phyloP scores from a whole-genome alignment of 225 moss, liverwort and hornwort genomes.

The Pseudisothecium myosuroides region DNA sequence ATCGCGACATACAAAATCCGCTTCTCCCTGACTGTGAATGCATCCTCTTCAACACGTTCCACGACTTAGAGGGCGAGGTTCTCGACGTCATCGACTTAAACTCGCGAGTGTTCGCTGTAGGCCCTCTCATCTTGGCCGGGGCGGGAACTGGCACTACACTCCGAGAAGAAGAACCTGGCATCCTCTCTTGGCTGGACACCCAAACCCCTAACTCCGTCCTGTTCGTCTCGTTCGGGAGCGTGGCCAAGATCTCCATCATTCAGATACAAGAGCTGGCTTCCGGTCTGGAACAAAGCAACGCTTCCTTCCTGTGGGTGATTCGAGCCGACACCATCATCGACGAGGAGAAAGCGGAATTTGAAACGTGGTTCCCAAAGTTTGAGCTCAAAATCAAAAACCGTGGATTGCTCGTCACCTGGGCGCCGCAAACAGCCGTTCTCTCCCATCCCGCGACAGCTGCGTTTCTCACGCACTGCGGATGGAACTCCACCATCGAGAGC shows the following conservation, averaged over 20 bases:
- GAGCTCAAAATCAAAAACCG: not conserved
- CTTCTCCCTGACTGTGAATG: conserved; percentile 1
- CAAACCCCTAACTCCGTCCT: not conserved
- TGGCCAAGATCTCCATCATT: not conserved
- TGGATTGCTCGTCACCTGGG: conserved; percentile 3
- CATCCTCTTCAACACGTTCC: conserved; percentile 17
- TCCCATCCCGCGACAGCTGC: conserved; percentile 11
- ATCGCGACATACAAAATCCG: not conserved
- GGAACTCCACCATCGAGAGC: conserved; percentile 24
- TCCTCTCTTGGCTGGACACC: conserved; percentile 11
- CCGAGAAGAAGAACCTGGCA: not conserved
- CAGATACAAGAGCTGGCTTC: conserved; percentile 17
- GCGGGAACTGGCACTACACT: not conserved
- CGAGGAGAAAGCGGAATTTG: not conserved
- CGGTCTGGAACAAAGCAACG: conserved; percentile 11
- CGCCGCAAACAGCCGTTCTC: not conserved
- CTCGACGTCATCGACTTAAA: conserved; percentile 3
- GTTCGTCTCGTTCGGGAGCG: conserved; percentile 15
- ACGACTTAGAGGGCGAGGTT: conserved; percentile 9
- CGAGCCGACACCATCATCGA: not conserved
- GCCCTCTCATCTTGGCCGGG: not conserved
- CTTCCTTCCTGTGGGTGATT: conserved; percentile 15
- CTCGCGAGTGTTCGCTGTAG: not conserved
- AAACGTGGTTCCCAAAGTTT: not conserved
- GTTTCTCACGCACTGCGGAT: conserved; percentile 26